Percentiles rank a stretch among this genome's conserved stretches.
These are phyloP conservation scores for Pseudohyphozyma bogoriensis DNA, from an alignment of 768 basidiomycete genomes.

Conservation along the genomic window DNA sequence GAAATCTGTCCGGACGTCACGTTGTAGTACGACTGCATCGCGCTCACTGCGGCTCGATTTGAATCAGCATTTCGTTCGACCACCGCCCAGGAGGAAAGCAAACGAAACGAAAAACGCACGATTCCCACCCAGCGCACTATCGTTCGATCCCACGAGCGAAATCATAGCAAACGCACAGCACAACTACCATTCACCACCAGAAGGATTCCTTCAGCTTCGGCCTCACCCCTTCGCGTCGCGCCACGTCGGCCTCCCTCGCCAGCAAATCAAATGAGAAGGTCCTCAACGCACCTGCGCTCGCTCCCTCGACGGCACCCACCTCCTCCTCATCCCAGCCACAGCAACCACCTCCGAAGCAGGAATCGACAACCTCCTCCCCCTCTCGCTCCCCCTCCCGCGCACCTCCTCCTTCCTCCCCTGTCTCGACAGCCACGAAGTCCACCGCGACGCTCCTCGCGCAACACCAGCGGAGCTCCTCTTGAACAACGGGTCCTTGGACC, in stretches of 20 bases:
- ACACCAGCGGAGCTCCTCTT: no score
- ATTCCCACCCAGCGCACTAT: slow-evolving; percentile 23
- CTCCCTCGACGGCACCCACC: not conserved
- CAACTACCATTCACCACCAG: slow-evolving; percentile 5
- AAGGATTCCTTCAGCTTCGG: no score
- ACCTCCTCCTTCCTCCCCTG: not conserved
- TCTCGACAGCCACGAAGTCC: not conserved
- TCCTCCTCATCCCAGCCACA: not conserved
- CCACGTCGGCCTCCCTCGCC: no score
- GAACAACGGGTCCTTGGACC: slow-evolving; percentile 15
- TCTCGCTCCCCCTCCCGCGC: not conserved
- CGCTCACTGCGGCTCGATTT: not conserved
- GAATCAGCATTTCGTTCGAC: not conserved
- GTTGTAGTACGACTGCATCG: slow-evolving; percentile 23
- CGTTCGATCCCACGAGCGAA: slow-evolving; percentile 10
- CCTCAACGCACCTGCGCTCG: no score
- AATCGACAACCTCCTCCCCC: not conserved
- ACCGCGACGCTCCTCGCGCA: not conserved
- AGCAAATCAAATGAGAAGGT: no score
- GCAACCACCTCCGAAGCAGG: not conserved
- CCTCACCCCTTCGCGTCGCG: no score
- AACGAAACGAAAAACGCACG: not conserved
- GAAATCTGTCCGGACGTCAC: slow-evolving; percentile 26
- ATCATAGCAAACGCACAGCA: slow-evolving; percentile 20
- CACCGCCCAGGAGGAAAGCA: not conserved